Base-by-base conservation (phyloP, 2,329 filamentous ascomycete genomes). In the Periconia macrospinosa region DNA sequence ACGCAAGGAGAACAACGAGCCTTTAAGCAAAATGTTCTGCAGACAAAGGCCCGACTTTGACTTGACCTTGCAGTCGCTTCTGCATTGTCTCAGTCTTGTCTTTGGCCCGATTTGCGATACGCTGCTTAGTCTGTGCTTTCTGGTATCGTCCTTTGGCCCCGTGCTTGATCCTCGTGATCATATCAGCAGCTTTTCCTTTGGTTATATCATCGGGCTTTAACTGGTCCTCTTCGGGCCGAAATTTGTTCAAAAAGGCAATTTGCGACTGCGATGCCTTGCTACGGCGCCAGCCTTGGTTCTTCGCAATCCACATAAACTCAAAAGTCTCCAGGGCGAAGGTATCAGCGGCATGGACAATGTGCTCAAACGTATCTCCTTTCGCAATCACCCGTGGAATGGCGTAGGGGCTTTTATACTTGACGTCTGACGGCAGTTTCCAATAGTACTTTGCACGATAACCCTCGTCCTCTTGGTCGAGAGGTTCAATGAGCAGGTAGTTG, bases 121-220 rank as follows among this genome's bases (percentile, higher is more conserved):
- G 63, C 41, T 69, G 70, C 51, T 67, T 68, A 2, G 64, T 67
- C 30, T 66, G 71, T 19, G 69, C 71, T 65, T 71, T 78, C 45
- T 68, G 62, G 33, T 63, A 76, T 76, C 84, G 57, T 75, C 89
- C 72, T 79, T 84, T 79, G 1, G 90, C 91, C 0, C 93, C 93
- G 69, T 94, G 89, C 71, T 88, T 93, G 56, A 96, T 69, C 73
- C 96, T 95, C 8, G 91, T 95, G 59, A 97, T 96, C 88, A 96
- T 92, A 70, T 97, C 92, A 5, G 83, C 83, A 5, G 92, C 92
- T 68, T 85, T 86, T 8, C 93, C 93, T 67, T 92, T 94, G 14
- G 83, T 92, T 53, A 96, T 65, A 27, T 86, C 81, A 0, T 76
- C 75, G 0, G 74, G 62, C 1, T 76, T 80, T 47, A 92, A 67